phyloP scores from a whole-genome alignment of 208 protist species.

The Leishmania braziliensis region DNA sequence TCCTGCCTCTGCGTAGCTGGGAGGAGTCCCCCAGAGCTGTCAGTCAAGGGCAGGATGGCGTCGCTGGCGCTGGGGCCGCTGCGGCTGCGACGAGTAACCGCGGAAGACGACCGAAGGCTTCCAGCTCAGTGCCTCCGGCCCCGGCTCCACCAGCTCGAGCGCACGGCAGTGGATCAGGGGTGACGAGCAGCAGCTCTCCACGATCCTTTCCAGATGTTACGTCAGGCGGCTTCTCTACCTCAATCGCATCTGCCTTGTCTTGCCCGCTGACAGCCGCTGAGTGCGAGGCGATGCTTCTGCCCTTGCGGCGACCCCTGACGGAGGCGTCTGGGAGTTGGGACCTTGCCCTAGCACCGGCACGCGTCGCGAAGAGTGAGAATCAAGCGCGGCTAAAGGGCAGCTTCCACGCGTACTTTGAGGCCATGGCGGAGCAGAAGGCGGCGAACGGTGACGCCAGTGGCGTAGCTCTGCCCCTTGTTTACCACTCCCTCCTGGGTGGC shows the following conservation, averaged over 20 bases:
- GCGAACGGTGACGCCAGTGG: slow-evolving; percentile 1
- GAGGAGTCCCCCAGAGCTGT: slow-evolving; percentile 17
- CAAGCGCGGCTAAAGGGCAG: slow-evolving; percentile 3
- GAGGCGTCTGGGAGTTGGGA: slow-evolving; percentile 25
- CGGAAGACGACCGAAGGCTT: slow-evolving; percentile 8
- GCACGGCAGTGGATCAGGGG: background rate
- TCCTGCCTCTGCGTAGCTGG: slow-evolving; percentile 38
- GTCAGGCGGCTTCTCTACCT: background rate
- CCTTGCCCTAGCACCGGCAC: background rate
- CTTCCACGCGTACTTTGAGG: slow-evolving; percentile 26
- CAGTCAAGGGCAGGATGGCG: slow-evolving; percentile 9
- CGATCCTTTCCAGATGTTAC: background rate
- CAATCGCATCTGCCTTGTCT: slow-evolving; percentile 8
- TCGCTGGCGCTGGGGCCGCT: background rate
- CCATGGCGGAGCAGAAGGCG: slow-evolving; percentile 12
- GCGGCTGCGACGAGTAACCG: background rate
- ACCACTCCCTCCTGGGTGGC: slow-evolving; percentile 19
- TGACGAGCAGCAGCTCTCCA: background rate
- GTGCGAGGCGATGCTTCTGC: slow-evolving; percentile 18
- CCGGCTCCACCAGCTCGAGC: background rate
- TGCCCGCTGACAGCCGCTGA: slow-evolving; percentile 28
- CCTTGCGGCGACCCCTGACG: slow-evolving; percentile 9
- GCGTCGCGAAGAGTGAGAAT: slow-evolving; percentile 9
- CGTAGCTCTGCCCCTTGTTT: background rate
- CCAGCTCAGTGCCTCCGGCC: background rate